Conservation (phyloP, 257 asterid species). For the Lycium ferocissimum region DNA sequence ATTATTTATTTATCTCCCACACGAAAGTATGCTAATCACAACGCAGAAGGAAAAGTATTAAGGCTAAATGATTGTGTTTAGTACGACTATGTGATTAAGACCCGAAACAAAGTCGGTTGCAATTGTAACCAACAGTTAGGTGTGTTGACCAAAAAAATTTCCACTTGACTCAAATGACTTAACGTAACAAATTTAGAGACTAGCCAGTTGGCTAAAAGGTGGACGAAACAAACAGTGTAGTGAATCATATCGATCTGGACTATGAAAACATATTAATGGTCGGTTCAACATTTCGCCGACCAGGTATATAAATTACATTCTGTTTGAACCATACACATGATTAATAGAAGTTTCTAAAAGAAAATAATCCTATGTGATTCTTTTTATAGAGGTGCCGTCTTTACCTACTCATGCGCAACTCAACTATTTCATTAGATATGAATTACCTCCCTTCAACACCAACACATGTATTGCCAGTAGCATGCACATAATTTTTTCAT, state of each 20-base stretch:
- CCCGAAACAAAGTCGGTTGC: background rate
- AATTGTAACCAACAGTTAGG: slow-evolving; percentile 12
- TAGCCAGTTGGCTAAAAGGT: background rate
- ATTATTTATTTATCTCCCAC: background rate
- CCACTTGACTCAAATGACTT: background rate
- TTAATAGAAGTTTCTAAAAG: too few relatives aligned
- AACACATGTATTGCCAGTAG: too few relatives aligned
- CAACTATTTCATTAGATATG: too few relatives aligned
- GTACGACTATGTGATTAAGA: background rate
- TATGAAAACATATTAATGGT: background rate
- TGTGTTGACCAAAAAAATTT: background rate
- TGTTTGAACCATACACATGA: too few relatives aligned
- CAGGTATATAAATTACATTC: background rate
- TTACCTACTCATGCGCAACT: too few relatives aligned
- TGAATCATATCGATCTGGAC: background rate
- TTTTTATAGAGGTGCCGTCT: too few relatives aligned
- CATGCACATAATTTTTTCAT: too few relatives aligned
- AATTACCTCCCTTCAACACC: too few relatives aligned
- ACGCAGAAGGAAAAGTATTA: background rate
- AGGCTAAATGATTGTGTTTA: slow-evolving; percentile 7
- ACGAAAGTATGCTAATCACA: background rate
- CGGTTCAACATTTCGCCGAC: background rate
- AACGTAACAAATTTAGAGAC: background rate
- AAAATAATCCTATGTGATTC: too few relatives aligned
- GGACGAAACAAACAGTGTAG: background rate